A percentile compares a stretch with the other conserved stretches of the same genome.
phyloP scores from a whole-genome alignment of 2,329 filamentous ascomycete species.

The Aspergillus pseudonomiae region DNA sequence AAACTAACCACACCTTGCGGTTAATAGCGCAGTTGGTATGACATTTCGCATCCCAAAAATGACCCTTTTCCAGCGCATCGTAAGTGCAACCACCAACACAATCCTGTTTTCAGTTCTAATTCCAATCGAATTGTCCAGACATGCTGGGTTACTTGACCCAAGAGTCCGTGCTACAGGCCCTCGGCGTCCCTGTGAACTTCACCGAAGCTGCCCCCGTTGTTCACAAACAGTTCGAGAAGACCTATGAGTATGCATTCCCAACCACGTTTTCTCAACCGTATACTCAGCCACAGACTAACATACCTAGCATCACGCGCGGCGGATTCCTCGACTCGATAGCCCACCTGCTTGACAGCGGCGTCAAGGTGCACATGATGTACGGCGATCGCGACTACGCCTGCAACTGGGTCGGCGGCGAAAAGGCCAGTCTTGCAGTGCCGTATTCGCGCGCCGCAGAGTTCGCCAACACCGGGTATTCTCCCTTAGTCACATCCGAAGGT shows the following conservation, averaged over 20 bases:
- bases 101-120: too few relatives aligned
- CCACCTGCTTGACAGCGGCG: slow-evolving; percentile 59
- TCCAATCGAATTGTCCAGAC: slow-evolving; percentile 37
- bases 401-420: slow-evolving; percentile 62
- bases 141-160: slow-evolving; percentile 61
- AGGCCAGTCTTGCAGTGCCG: slow-evolving; percentile 53
- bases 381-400: slow-evolving; percentile 62
- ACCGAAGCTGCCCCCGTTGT: slow-evolving; percentile 48
- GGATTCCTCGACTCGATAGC: slow-evolving; percentile 40
- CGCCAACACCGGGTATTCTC: slow-evolving; percentile 53
- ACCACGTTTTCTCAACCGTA: background rate
- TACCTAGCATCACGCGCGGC: background rate
- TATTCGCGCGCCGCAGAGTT: slow-evolving; percentile 51
- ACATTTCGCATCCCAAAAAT: slow-evolving; percentile 55
- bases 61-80: slow-evolving; percentile 54
- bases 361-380: slow-evolving; percentile 61
- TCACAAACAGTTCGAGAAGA: slow-evolving; percentile 55
- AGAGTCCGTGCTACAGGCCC: slow-evolving; percentile 57
- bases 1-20: too few relatives aligned
- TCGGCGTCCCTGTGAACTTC: slow-evolving; percentile 66
- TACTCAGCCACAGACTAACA: background rate
- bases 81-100: background rate
- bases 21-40: slow-evolving; percentile 53
- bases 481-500: slow-evolving; percentile 42
- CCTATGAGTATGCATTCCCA: slow-evolving; percentile 42